Evolutionary conservation across 2,329 filamentous ascomycete genomes (phyloP).

Genomic region (Raffaelea ambrosiae): DNA sequence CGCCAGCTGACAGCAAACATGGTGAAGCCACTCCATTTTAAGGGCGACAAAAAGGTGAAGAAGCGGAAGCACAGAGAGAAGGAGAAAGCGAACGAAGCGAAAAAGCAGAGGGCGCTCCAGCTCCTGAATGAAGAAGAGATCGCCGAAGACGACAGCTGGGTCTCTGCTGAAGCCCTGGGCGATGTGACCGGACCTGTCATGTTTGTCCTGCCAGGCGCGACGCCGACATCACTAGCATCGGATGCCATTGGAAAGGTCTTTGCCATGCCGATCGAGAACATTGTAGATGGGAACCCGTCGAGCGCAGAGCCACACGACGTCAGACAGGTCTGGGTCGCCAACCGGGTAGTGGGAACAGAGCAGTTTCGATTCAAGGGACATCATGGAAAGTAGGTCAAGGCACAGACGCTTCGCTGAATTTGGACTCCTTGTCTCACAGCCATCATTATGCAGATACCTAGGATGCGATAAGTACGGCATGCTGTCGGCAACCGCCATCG

Average conservation of each 20-base stretch:
- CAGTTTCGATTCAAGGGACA: slow-evolving; percentile 80
- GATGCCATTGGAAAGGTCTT: slow-evolving; percentile 86
- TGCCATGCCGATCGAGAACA: slow-evolving; percentile 72
- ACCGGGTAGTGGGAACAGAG: slow-evolving; percentile 72
- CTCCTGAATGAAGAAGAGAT: slow-evolving; percentile 26
- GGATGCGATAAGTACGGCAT: slow-evolving; percentile 77
- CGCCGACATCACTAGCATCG: slow-evolving; percentile 68
- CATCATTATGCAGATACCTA: slow-evolving; percentile 55
- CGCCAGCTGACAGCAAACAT: slow-evolving; percentile 34
- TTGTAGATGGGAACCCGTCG: slow-evolving; percentile 71
- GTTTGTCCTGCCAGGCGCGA: slow-evolving; percentile 69
- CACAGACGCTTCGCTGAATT: not conserved
- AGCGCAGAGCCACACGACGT: slow-evolving; percentile 94
- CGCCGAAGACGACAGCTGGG: slow-evolving; percentile 78
- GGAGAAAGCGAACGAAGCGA: slow-evolving; percentile 26
- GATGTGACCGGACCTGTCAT: slow-evolving; percentile 79
- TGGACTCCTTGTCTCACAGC: not conserved
- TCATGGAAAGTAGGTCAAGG: slow-evolving; percentile 60
- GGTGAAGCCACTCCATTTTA: slow-evolving; percentile 89
- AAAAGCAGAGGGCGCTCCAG: slow-evolving; percentile 26
- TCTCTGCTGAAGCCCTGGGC: slow-evolving; percentile 63
- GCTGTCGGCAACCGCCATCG: slow-evolving; percentile 68
- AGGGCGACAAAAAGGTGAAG: slow-evolving; percentile 92
- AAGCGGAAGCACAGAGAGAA: slow-evolving; percentile 71
- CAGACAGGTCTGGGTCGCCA: slow-evolving; percentile 90